These are phyloP conservation scores for Bjerkandera adusta DNA, from an alignment of 1,284 basidiomycete genomes.

Conservation along the genomic window DNA sequence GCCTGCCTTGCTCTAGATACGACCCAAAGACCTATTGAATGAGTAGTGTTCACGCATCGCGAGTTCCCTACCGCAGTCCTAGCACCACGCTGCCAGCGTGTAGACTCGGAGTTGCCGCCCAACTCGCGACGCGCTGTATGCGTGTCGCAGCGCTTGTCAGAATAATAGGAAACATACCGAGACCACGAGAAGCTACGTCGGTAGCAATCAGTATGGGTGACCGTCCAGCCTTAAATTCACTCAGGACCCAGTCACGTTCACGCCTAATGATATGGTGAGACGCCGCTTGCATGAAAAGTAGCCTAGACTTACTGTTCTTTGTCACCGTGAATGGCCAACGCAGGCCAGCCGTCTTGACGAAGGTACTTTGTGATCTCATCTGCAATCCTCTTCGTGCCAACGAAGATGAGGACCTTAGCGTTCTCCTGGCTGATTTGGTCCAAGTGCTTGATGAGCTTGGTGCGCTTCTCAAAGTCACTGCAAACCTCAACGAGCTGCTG, in stretches of 20 bases:
- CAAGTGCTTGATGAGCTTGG: slow-evolving; percentile 95
- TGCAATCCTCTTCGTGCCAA: slow-evolving; percentile 95
- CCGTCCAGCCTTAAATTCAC: slow-evolving; percentile 97
- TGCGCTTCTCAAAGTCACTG: slow-evolving; percentile 97
- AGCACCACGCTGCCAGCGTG: slow-evolving; percentile 5
- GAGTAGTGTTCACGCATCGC: slow-evolving; percentile 19
- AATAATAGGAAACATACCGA: slow-evolving; percentile 79
- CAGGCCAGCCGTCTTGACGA: slow-evolving; percentile 97
- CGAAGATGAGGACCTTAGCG: slow-evolving; percentile 98
- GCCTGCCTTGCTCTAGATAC: slow-evolving; percentile 54
- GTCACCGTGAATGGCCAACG: slow-evolving; percentile 98
- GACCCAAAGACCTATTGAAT: slow-evolving; percentile 43
- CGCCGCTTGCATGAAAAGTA: slow-evolving; percentile 15
- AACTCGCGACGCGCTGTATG: slow-evolving; percentile 24
- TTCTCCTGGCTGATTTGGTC: slow-evolving; percentile 96
- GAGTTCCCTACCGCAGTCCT: slow-evolving; percentile 22
- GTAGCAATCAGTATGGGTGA: slow-evolving; percentile 98
- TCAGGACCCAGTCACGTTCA: slow-evolving; percentile 98
- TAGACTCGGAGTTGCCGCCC: neutral
- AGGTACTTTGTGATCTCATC: slow-evolving; percentile 98
- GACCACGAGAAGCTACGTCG: slow-evolving; percentile 97
- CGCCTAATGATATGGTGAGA: slow-evolving; percentile 55
- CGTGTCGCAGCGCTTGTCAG: slow-evolving; percentile 33
- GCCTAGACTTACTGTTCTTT: slow-evolving; percentile 80
- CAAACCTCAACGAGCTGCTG: slow-evolving; percentile 95